Evolutionary conservation across 1,284 basidiomycete genomes (phyloP).

Genomic region (Pterulicium gracile): DNA sequence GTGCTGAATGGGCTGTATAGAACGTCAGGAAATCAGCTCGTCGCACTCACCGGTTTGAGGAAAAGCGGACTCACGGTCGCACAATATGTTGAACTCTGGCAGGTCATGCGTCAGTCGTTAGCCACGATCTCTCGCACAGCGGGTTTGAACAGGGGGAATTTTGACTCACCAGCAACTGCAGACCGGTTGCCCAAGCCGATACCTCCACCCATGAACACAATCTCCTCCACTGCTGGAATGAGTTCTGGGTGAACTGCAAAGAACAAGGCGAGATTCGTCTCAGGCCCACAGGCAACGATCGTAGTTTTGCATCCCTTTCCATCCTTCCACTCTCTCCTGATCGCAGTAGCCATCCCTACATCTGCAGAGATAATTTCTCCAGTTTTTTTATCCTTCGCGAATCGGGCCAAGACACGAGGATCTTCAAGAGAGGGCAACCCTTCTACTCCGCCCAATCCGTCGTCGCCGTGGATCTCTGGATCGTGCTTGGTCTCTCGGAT

Average conservation of each 20-base stretch:
- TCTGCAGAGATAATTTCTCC: slow-evolving; percentile 39
- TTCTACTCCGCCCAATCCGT: slow-evolving; percentile 73
- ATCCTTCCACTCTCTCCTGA: slow-evolving; percentile 42
- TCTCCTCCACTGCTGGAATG: slow-evolving; percentile 52
- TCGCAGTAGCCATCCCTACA: slow-evolving; percentile 51
- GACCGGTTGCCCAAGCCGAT: slow-evolving; percentile 74
- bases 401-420: slow-evolving; percentile 34
- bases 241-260: slow-evolving; percentile 61
- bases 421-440: slow-evolving; percentile 45
- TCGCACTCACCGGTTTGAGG: neutral
- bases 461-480: slow-evolving; percentile 69
- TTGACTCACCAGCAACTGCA: slow-evolving; percentile 53
- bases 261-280: slow-evolving; percentile 81
- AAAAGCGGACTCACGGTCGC: slow-evolving; percentile 50
- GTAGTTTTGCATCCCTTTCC: slow-evolving; percentile 47
- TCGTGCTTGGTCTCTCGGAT: slow-evolving; percentile 39
- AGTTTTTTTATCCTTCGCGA: slow-evolving; percentile 27
- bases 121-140: slow-evolving; percentile 1
- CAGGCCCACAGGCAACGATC: slow-evolving; percentile 66
- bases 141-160: neutral
- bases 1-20: slow-evolving; percentile 59
- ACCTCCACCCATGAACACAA: slow-evolving; percentile 86
- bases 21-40: neutral
- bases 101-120: neutral
- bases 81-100: slow-evolving; percentile 71